A percentile compares a stretch with the other conserved stretches of the same genome.
phyloP scores from a whole-genome alignment of 2,329 filamentous ascomycete genomes.

The Epichloe elymi region DNA sequence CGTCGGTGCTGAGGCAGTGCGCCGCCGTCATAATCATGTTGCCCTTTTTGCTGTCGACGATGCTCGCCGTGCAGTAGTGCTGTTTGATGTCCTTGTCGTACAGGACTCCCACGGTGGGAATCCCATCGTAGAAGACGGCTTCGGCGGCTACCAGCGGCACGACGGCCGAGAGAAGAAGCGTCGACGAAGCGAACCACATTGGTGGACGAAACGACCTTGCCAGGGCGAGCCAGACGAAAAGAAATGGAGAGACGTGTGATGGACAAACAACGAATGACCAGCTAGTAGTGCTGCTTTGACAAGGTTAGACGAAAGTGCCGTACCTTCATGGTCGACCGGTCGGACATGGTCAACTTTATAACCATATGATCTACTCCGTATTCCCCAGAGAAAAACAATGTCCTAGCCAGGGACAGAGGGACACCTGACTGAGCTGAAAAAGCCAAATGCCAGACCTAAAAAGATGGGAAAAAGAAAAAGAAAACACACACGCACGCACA shows the following conservation, averaged over 20 bases:
- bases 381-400: no score
- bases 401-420: no score
- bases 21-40: constrained; percentile 7
- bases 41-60: constrained; percentile 5
- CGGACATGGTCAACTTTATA: no score
- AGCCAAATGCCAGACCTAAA: background rate
- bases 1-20: constrained; percentile 5
- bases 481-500: no score
- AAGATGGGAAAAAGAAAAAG: no score
- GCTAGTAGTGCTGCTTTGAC: no score
- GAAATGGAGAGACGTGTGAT: no score
- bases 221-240: background rate
- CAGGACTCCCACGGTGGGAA: constrained; percentile 6
- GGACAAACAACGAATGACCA: no score
- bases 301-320: no score
- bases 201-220: no score
- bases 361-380: no score
- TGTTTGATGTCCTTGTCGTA: constrained; percentile 1
- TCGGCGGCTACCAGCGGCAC: background rate
- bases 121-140: constrained; percentile 5
- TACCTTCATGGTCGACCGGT: no score
- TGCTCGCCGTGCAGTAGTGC: constrained; percentile 7
- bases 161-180: background rate
- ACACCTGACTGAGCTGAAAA: background rate
- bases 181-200: background rate